phyloP scores from a whole-genome alignment of 2,329 filamentous ascomycete genomes.

The Pseudocercospora pini-densiflorae region DNA sequence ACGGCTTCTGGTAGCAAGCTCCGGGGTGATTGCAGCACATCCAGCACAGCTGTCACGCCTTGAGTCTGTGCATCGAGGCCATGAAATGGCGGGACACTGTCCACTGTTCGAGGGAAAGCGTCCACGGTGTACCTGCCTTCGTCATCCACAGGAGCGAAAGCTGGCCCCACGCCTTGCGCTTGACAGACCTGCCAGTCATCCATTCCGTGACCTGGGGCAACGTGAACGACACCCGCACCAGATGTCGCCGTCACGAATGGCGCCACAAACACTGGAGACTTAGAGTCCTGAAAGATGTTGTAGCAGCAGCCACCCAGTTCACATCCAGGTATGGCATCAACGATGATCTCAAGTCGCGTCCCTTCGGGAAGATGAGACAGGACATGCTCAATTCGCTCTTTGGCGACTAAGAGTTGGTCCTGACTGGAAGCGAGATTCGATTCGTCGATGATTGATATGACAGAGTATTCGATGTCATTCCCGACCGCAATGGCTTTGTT shows the following conservation, averaged over 20 bases:
- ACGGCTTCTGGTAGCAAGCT: slow-evolving; percentile 19
- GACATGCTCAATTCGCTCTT: slow-evolving; percentile 68
- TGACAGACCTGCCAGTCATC: slow-evolving; percentile 90
- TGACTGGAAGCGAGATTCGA: neutral
- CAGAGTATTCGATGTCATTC: slow-evolving; percentile 71
- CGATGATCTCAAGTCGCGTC: slow-evolving; percentile 50
- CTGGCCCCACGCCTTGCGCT: slow-evolving; percentile 66
- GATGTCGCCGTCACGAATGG: slow-evolving; percentile 88
- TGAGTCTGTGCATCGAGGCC: slow-evolving; percentile 74
- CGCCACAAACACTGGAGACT: slow-evolving; percentile 73
- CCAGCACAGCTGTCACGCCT: slow-evolving; percentile 71
- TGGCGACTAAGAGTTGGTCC: slow-evolving; percentile 69
- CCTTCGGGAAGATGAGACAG: slow-evolving; percentile 56
- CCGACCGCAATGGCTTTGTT: slow-evolving; percentile 89
- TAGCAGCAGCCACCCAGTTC: slow-evolving; percentile 60
- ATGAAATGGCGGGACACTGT: slow-evolving; percentile 63
- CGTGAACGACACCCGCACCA: slow-evolving; percentile 94
- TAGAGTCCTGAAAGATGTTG: slow-evolving; percentile 48
- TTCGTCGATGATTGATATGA: slow-evolving; percentile 22
- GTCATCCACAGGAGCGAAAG: slow-evolving; percentile 82
- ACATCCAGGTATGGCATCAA: slow-evolving; percentile 64
- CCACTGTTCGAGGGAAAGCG: slow-evolving; percentile 65
- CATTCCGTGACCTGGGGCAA: slow-evolving; percentile 93
- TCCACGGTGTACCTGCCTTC: slow-evolving; percentile 79
- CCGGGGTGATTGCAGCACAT: slow-evolving; percentile 61